Evolutionary conservation across 768 basidiomycete genomes (phyloP).

Genomic region (Boletus bicolor): DNA sequence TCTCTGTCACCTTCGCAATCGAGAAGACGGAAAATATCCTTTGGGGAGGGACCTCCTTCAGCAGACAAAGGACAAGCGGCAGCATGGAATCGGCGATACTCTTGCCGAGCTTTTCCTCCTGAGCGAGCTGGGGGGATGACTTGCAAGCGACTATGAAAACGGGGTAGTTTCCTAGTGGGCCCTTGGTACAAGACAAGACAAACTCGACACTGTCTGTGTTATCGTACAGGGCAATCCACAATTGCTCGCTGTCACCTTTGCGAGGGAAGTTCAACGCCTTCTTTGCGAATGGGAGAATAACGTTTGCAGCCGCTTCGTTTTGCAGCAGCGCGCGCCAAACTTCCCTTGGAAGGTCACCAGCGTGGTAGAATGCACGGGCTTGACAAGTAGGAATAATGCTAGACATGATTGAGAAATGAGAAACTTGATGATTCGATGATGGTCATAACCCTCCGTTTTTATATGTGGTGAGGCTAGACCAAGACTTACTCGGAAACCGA

Average conservation of each 20-base stretch:
- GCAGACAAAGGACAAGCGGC: slow-evolving; percentile 11
- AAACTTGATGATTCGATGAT: slow-evolving; percentile 14
- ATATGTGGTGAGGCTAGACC: slow-evolving; percentile 3
- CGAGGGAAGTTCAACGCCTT: slow-evolving; percentile 21
- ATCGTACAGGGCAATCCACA: slow-evolving; percentile 33
- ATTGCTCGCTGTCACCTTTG: background rate
- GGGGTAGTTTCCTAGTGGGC: slow-evolving; percentile 3
- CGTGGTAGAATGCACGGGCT: slow-evolving; percentile 1
- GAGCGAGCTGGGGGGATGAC: slow-evolving; percentile 8
- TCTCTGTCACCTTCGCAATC: slow-evolving; percentile 39
- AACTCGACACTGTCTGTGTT: slow-evolving; percentile 10
- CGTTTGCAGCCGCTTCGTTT: slow-evolving; percentile 36
- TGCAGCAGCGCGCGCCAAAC: slow-evolving; percentile 31
- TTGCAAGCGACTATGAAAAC: slow-evolving; percentile 18
- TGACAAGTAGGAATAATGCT: background rate
- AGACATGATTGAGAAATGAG: slow-evolving; percentile 13
- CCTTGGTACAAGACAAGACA: slow-evolving; percentile 6
- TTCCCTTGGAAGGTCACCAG: slow-evolving; percentile 14
- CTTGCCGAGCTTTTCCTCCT: slow-evolving; percentile 9
- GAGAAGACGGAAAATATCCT: slow-evolving; percentile 63
- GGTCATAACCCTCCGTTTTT: background rate
- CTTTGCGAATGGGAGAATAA: slow-evolving; percentile 38
- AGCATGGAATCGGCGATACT: slow-evolving; percentile 2
- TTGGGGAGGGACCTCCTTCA: slow-evolving; percentile 10
- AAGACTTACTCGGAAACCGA: background rate